These are phyloP conservation scores for Fusarium albosuccineum DNA, from an alignment of 2,329 filamentous ascomycete genomes.

Conservation along the genomic window DNA sequence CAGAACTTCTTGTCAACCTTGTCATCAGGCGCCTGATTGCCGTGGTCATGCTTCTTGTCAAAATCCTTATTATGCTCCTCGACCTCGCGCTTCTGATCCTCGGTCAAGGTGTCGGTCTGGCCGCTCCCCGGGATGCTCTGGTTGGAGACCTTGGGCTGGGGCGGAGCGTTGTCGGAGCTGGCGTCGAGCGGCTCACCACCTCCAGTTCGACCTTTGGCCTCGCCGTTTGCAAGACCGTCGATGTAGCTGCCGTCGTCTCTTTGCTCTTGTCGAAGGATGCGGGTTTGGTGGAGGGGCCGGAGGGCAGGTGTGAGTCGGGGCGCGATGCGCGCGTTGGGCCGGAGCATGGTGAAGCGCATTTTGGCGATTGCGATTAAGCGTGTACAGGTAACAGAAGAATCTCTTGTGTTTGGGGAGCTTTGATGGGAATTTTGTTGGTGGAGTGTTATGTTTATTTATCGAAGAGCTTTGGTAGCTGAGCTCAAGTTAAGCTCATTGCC, in stretches of 20 bases:
- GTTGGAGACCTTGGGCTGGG: slow-evolving; percentile 66
- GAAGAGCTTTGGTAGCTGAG: slow-evolving; percentile 2
- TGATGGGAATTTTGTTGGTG: no score
- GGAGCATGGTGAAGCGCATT: slow-evolving; percentile 31
- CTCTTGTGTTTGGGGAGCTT: no score
- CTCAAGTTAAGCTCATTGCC: slow-evolving; percentile 19
- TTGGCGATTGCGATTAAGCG: not conserved
- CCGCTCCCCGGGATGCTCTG: slow-evolving; percentile 56
- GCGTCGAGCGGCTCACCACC: slow-evolving; percentile 54
- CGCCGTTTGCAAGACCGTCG: slow-evolving; percentile 48
- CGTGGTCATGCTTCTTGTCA: slow-evolving; percentile 64
- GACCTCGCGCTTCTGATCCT: slow-evolving; percentile 69
- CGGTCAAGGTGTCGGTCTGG: slow-evolving; percentile 52
- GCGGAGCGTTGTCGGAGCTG: slow-evolving; percentile 51
- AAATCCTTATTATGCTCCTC: slow-evolving; percentile 71
- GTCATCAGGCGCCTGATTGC: slow-evolving; percentile 57
- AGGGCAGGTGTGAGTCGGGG: slow-evolving; percentile 23
- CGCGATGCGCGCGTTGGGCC: slow-evolving; percentile 15
- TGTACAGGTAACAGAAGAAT: no score
- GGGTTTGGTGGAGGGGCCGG: slow-evolving; percentile 18
- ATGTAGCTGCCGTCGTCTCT: slow-evolving; percentile 17
- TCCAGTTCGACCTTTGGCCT: slow-evolving; percentile 54
- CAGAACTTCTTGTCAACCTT: slow-evolving; percentile 70
- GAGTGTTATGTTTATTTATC: not conserved
- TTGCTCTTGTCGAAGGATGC: slow-evolving; percentile 22